A percentile compares a stretch with the other conserved stretches of the same genome.
phyloP scores from a whole-genome alignment of 148 eudicot genomes.

The Diospyros lotus region DNA sequence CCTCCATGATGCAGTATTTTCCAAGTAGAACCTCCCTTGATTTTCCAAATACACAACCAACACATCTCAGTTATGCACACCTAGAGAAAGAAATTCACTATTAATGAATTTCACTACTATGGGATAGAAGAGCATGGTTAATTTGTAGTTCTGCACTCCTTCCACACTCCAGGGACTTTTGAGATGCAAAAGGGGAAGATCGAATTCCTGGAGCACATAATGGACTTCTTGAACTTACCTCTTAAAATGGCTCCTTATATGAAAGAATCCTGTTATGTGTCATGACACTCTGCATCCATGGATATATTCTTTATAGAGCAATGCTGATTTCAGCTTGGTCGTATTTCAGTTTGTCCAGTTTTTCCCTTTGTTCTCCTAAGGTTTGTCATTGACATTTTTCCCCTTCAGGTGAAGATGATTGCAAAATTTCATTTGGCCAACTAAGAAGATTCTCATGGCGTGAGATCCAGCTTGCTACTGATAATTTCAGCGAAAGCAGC shows the following conservation, averaged over 20 bases:
- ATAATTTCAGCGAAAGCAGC: constrained; percentile 67
- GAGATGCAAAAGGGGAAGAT: neutral
- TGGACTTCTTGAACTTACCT: neutral
- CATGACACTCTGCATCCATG: neutral
- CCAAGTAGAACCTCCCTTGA: neutral
- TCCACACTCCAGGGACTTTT: neutral
- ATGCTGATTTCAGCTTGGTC: neutral
- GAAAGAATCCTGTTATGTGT: neutral
- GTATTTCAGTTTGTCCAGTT: neutral
- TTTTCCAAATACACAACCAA: neutral
- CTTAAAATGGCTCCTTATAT: neutral
- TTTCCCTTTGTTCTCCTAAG: neutral
- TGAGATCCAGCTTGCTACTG: constrained; percentile 77
- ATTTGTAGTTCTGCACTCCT: neutral
- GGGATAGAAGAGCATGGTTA: neutral
- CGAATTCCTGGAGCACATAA: neutral
- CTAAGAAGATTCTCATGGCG: constrained; percentile 87
- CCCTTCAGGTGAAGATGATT: constrained; percentile 68
- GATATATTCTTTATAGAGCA: neutral
- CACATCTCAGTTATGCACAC: neutral
- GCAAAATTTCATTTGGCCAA: constrained; percentile 72
- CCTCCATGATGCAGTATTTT: no score
- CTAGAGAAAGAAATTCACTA: neutral
- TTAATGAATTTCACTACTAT: neutral
- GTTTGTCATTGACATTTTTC: constrained; percentile 1